Base-by-base conservation (phyloP, 345 rosid genomes). In the Citropsis articulata region DNA sequence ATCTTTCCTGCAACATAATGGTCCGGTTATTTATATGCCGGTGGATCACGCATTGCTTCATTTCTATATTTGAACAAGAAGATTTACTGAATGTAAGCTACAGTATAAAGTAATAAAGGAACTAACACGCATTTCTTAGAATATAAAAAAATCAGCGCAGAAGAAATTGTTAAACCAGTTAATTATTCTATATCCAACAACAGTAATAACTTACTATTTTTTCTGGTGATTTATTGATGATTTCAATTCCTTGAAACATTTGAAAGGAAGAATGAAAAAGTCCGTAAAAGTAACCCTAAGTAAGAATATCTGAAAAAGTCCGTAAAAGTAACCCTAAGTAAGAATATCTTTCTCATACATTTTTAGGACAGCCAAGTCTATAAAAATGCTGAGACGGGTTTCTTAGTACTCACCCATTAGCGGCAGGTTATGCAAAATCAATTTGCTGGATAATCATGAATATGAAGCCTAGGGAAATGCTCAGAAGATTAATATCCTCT, bases 1-100 rank as follows among this genome's bases (percentile, higher is more conserved):
- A 97, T 84, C 99, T 91, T 89, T 97, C 99, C 99, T 97, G 92
- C 84, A 86, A 86, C 38, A 79, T 33, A 77, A 87, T 75, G 27
- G 75, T 71, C 78, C 66, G 55, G 76, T 81, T 60, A 78, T 64
- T 78, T 28, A 57, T 33, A 38, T 42, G 25, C 61, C 24, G 3
- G 60, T 59, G 38, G 25, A 28, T 9, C 30, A 19, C 35, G 27
- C 16, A 77, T 69, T 25, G 35, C 53, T 69, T 80, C 55, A 72
- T 66, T 77, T 59, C 21, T 66, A 55, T 22, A 66, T 64, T 73
- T 69, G 42, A 68, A 28, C 60, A 68, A 48, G 22, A 68, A 67
- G 50, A 69, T 57, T 28, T 45, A 74, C 50, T 31, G 38, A 78
- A 60, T 82, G 38, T 50, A 48, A 40, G 50, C 63, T 35, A 75